Evolutionary conservation across 805 yeast species (phyloP).

Genomic region (Metschnikowia hibisci): DNA sequence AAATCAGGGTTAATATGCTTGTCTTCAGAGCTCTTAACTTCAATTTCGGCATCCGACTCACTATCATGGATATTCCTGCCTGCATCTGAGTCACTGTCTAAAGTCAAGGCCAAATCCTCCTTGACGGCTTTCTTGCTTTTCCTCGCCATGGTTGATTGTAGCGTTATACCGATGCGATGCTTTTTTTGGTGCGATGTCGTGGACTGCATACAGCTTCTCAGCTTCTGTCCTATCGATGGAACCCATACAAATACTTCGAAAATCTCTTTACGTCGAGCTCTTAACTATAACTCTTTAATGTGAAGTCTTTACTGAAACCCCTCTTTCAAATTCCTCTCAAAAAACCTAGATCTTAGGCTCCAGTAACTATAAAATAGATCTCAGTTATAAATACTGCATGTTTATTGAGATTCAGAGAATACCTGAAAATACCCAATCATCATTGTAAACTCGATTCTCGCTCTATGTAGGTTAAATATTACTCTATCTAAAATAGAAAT

Average conservation of each 20-base stretch:
- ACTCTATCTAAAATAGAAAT: slow-evolving; percentile 22
- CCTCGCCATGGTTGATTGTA: slow-evolving; percentile 14
- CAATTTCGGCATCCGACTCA: slow-evolving; percentile 25
- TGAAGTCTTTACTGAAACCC: too few relatives aligned
- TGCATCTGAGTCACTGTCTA: slow-evolving; percentile 69
- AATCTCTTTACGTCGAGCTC: too few relatives aligned
- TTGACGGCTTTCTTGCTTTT: slow-evolving; percentile 14
- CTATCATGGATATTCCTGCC: slow-evolving; percentile 22
- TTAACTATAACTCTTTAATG: too few relatives aligned
- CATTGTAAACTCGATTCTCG: too few relatives aligned
- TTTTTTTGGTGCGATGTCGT: slow-evolving; percentile 2
- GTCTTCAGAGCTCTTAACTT: slow-evolving; percentile 17
- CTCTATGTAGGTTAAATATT: not conserved
- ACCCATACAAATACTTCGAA: not conserved
- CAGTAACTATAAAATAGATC: too few relatives aligned
- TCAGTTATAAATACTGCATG: too few relatives aligned
- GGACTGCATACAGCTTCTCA: slow-evolving; percentile 1
- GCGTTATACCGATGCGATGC: slow-evolving; percentile 1
- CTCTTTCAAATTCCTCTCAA: too few relatives aligned
- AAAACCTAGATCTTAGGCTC: too few relatives aligned
- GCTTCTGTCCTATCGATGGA: not conserved
- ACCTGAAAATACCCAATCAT: too few relatives aligned
- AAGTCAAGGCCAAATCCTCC: slow-evolving; percentile 66
- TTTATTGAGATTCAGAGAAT: too few relatives aligned
- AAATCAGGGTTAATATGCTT: slow-evolving; percentile 70